phyloP scores from a whole-genome alignment of 495 filamentous ascomycete species.

The Thozetella sp. region DNA sequence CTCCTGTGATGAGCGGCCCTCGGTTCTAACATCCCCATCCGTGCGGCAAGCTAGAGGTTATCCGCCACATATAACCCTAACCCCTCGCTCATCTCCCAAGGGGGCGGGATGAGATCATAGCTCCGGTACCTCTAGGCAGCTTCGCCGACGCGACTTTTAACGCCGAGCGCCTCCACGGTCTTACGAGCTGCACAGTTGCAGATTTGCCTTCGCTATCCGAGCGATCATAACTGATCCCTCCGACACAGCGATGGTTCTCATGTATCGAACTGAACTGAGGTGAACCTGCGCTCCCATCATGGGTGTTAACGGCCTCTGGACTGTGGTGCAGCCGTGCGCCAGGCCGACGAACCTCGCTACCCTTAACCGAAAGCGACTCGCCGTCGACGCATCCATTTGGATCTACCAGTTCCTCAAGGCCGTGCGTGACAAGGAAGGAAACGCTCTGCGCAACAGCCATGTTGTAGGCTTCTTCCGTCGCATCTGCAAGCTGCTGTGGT shows the following conservation, averaged over 20 bases:
- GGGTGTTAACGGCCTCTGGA: conserved; percentile 98
- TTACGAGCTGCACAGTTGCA: too few relatives aligned
- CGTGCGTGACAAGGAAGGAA: conserved; percentile 96
- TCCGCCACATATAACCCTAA: too few relatives aligned
- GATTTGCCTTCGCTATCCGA: neutral
- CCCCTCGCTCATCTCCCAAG: too few relatives aligned
- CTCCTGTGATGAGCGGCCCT: too few relatives aligned
- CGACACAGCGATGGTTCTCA: neutral
- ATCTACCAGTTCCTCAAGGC: conserved; percentile 99
- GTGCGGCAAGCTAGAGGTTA: too few relatives aligned
- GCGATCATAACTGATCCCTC: neutral
- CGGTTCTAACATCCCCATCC: too few relatives aligned
- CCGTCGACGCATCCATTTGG: conserved; percentile 98
- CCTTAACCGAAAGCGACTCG: conserved; percentile 90
- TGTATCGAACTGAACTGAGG: neutral
- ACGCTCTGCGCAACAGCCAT: conserved; percentile 92
- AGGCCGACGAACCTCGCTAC: conserved; percentile 92
- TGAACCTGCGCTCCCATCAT: conserved; percentile 45
- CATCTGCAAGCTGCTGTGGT: conserved; percentile 95
- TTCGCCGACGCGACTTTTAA: too few relatives aligned
- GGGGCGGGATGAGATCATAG: too few relatives aligned
- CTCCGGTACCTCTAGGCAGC: too few relatives aligned
- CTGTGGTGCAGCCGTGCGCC: conserved; percentile 88
- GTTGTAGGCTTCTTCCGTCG: conserved; percentile 97
- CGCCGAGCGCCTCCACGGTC: too few relatives aligned